A percentile compares a stretch with the other conserved stretches of the same genome.
Conservation (phyloP, 2,329 filamentous ascomycete genomes). For the Metarhizium brunneum region DNA sequence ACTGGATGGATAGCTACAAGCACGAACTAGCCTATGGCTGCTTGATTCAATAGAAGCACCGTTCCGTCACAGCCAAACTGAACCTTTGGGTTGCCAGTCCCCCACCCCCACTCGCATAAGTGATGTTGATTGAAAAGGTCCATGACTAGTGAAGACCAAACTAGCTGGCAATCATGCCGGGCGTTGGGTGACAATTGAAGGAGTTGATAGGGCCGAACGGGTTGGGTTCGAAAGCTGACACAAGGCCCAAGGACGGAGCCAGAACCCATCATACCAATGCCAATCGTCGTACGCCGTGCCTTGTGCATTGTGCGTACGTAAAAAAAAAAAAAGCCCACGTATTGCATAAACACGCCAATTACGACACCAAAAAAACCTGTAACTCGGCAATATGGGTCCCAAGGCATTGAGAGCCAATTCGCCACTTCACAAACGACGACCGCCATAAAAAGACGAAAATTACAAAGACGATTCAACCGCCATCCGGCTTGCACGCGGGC, state of each 20-base stretch:
- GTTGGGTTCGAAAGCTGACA: background rate
- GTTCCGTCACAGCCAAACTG: background rate
- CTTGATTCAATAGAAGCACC: conserved; percentile 6
- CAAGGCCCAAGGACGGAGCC: background rate
- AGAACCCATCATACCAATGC: background rate
- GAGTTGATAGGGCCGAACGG: background rate
- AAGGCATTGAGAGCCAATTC: background rate
- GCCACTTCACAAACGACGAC: background rate
- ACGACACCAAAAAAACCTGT: background rate
- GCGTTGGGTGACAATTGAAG: background rate
- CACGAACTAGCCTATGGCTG: background rate
- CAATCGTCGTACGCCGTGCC: background rate
- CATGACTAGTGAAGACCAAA: background rate
- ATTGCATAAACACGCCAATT: background rate
- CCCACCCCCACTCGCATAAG: too few relatives aligned
- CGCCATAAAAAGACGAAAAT: too few relatives aligned
- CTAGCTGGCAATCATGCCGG: background rate
- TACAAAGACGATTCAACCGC: too few relatives aligned
- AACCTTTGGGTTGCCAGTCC: background rate
- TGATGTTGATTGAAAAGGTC: too few relatives aligned
- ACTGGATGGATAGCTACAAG: conserved; percentile 6
- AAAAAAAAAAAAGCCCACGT: background rate
- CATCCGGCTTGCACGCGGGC: too few relatives aligned
- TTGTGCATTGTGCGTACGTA: background rate
- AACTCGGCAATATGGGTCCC: too few relatives aligned